Evolutionary conservation across 192 early-diverging fungal genomes (phyloP).

Genomic region (Coemansia sp.): DNA sequence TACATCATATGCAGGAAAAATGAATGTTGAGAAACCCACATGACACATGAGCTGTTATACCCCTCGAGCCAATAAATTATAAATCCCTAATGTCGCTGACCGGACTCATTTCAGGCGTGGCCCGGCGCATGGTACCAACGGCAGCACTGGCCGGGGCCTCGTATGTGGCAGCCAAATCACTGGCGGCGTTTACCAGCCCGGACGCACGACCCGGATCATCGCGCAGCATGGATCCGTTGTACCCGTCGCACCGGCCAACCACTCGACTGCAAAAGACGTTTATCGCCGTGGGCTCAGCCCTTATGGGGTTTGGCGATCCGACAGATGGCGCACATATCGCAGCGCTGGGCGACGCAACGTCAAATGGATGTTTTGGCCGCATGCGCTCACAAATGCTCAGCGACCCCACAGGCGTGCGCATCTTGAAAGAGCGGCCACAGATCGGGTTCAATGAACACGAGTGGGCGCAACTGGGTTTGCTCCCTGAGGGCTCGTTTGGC

Average conservation of each 20-base stretch:
- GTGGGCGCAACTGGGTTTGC: constrained; percentile 56
- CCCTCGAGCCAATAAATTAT: too few relatives aligned
- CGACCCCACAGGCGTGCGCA: constrained; percentile 71
- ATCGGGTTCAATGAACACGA: constrained; percentile 71
- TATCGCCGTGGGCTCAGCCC: constrained; percentile 71
- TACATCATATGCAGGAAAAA: too few relatives aligned
- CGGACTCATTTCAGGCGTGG: constrained; percentile 19
- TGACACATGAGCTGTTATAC: too few relatives aligned
- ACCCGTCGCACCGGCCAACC: constrained; percentile 63
- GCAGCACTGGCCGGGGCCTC: constrained; percentile 33
- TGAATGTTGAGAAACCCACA: too few relatives aligned
- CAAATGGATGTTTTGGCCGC: constrained; percentile 59
- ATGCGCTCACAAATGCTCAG: constrained; percentile 80
- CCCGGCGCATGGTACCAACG: constrained; percentile 21
- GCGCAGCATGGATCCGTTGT: constrained; percentile 51
- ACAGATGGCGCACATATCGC: constrained; percentile 54
- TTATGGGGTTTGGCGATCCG: constrained; percentile 75
- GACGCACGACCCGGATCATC: constrained; percentile 32
- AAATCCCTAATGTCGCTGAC: constrained; percentile 5
- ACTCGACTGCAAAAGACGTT: constrained; percentile 60
- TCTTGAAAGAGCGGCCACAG: constrained; percentile 76
- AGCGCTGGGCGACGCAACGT: constrained; percentile 83
- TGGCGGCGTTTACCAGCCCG: constrained; percentile 48
- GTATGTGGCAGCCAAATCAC: constrained; percentile 22
- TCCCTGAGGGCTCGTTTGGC: constrained; percentile 80